Evolutionary conservation across 768 basidiomycete species (phyloP).

Genomic region (Suillus fuscotomentosus): DNA sequence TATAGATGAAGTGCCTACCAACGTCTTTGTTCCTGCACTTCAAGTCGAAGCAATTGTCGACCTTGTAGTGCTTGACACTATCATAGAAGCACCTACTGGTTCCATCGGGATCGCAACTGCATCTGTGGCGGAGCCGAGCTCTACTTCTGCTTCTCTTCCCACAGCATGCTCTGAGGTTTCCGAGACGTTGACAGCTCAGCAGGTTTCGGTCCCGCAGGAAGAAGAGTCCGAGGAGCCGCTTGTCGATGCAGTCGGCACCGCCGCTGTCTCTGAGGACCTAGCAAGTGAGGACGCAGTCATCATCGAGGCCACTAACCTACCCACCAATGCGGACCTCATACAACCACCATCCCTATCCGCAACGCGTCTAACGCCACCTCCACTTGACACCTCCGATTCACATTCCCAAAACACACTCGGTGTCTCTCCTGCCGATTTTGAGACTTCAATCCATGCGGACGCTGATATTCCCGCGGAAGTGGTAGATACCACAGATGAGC

Average conservation of each 20-base stretch:
- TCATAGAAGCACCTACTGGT: background rate
- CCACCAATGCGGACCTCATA: background rate
- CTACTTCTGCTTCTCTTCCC: conserved; percentile 1
- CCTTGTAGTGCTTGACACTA: conserved; percentile 6
- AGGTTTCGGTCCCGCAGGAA: background rate
- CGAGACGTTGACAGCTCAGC: background rate
- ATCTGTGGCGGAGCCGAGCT: conserved; percentile 4
- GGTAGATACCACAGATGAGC: background rate
- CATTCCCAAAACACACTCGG: background rate
- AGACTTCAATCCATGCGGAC: background rate
- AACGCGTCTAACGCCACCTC: background rate
- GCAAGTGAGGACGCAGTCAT: background rate
- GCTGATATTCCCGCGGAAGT: background rate
- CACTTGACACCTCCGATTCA: background rate
- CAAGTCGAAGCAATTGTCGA: conserved; percentile 3
- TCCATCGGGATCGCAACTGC: background rate
- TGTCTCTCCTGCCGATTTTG: background rate
- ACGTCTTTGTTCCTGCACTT: background rate
- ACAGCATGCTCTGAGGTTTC: background rate
- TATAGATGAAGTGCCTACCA: background rate
- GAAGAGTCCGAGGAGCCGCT: background rate
- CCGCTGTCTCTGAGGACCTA: background rate
- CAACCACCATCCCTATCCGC: background rate
- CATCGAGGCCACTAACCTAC: background rate
- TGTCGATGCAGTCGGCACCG: background rate